phyloP scores from a whole-genome alignment of 176 grass and related monocot species.

The Canna indica region DNA sequence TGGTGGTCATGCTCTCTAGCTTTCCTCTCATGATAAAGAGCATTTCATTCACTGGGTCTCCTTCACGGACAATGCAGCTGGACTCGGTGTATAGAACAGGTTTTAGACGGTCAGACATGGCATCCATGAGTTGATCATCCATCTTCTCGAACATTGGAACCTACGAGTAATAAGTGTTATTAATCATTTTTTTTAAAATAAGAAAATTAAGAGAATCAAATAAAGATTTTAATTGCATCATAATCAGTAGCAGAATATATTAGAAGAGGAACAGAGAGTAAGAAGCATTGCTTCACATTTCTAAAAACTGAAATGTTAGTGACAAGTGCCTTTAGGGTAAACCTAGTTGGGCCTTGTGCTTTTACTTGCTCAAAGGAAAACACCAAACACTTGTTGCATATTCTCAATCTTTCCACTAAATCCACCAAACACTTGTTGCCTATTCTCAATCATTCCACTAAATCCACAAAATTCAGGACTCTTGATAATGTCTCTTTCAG shows the following conservation, averaged over 20 bases:
- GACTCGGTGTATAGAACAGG: slow-evolving; percentile 69
- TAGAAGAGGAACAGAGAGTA: background rate
- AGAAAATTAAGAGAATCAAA: background rate
- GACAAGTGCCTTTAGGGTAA: background rate
- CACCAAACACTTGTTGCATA: background rate
- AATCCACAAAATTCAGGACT: background rate
- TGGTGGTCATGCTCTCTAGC: slow-evolving; percentile 69
- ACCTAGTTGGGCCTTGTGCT: too few species aligned
- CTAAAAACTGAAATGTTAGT: background rate
- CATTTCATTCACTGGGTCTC: slow-evolving; percentile 90
- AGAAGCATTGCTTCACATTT: background rate
- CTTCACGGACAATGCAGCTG: slow-evolving; percentile 76
- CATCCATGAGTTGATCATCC: slow-evolving; percentile 86
- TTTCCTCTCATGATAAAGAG: slow-evolving; percentile 92
- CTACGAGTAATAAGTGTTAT: slow-evolving; percentile 24
- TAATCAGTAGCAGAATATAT: background rate
- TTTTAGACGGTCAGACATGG: slow-evolving; percentile 78
- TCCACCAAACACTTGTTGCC: background rate
- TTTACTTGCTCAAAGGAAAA: background rate
- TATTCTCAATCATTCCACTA: background rate
- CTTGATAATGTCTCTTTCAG: background rate
- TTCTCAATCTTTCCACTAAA: background rate
- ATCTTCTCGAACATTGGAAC: slow-evolving; percentile 96
- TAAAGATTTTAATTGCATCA: background rate
- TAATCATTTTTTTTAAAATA: background rate